Base-by-base conservation (phyloP, 1,284 basidiomycete species). In the Ceratobasidium sp. region DNA sequence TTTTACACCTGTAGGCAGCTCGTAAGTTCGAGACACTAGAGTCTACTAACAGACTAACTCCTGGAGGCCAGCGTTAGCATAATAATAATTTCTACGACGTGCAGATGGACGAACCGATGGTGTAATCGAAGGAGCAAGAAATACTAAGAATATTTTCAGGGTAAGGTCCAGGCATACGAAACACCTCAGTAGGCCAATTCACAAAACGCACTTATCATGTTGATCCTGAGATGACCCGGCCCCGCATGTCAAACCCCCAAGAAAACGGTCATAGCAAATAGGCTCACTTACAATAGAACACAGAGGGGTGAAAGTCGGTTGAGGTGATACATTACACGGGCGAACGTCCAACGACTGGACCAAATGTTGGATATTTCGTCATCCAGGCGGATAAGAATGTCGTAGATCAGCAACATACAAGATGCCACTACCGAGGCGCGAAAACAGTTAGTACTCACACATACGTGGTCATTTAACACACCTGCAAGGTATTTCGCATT, bases 331-430 rank as follows among this genome's bases (percentile, higher is more conserved):
- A 71, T 20, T 1, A 71, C 39, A 5, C 68, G 68, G 26, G 68
- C 68, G 5, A 71, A 60, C 8, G 68, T 28, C 68, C 54, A 60
- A 4, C 49, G 54, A 15, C 54, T 60, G 26, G 37, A 20, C 68
- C 68, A 71, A 6, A 56, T 60, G 28, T 71, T 47, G 11, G 39
- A 42, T 23, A 71, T 47, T n/a, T 71, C 68, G 5, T 31, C 10
- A 13, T 71, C 68, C 11, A 71, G 23, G 8, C 26, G 39, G 33
- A 26, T 71, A 11, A 71, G 0, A 11, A 54, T 58, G 23, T 71
- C 68, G 23, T 60, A 71, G n/a, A 71, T 31, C 2, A 71, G 68
- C 56, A 71, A 42, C 35, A 63, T 63, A 28, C 8, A 56, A 17
- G 35, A 71, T 60, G 37, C 68, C 68, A 51, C 68, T 71, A 42